Evolutionary conservation across 345 rosid genomes (phyloP), one percentile per base, ranked within the genome.

Genomic region (Eucalyptus melliodora): DNA sequence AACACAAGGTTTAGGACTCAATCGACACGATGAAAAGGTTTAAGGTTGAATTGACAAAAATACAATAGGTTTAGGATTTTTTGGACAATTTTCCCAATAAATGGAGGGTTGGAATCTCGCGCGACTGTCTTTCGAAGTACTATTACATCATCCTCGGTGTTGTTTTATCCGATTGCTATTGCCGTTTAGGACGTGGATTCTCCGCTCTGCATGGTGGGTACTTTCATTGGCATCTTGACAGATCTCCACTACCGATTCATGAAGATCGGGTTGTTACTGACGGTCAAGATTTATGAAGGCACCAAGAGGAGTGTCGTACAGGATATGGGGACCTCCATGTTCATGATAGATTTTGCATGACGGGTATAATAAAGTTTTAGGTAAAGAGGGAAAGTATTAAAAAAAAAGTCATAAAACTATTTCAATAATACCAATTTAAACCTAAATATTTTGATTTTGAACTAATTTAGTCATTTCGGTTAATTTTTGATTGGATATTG

Each of bases 21-120:
- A 49, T 49, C 0, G 50, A 0, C 2, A 49, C 13, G 1, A 13
- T 13, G 1, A 5, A 49, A 49, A 49, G 0, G 1, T 49, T 49
- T 49, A 13, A 0, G 5, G 0, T 0, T 49, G 50, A 49, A 49
- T 13, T 49, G 50, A 5, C 50, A 49, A 49, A 49, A 49, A 1
- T 47, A 0, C 50, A 47, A 49, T 49, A 49, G 50, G 6, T 49
- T 49, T 49, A 49, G 0, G 50, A 49, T 2, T 49, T 49, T 49
- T 49, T 49, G 15, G 50, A 13, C 6, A 49, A 49, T 49, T 49
- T 49, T 49, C 50, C 50, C 3, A 1, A 62, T 14, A 62, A 30
- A 14, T 62, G 6, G 23, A 31, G 11, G 81, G 42, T 69, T 31
- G 0, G 81, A 34, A 69, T 69, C 81, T 69, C 7, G 12, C 24